Base-by-base conservation (phyloP, 2,329 filamentous ascomycete genomes). In the Phyllosticta citribraziliensis region DNA sequence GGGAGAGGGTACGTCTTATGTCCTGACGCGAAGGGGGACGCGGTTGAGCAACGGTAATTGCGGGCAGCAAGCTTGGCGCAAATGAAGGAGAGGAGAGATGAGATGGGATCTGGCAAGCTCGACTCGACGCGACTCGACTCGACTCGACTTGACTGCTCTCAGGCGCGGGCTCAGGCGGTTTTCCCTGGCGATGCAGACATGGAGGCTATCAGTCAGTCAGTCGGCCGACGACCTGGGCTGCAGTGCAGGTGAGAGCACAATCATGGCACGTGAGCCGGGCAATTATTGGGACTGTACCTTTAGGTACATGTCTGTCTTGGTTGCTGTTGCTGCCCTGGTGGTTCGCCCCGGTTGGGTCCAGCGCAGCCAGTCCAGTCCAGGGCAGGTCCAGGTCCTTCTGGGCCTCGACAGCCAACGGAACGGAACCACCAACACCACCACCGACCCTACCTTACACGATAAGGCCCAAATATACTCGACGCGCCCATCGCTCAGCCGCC, bases 1-100 rank as follows among this genome's bases (percentile, higher is more conserved):
- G 54, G 58, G 57, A 50, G 33, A 61, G 59, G 53, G 51, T 56
- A 54, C 40, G 58, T 47, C 40, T 47, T 47, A 47, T 47, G 40
- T 47, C 40, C n/a, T 47, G 40, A 47, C 40, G 40, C 40, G 40
- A 47, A 19, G 40, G 40, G 14, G 40, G 14, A 47, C 40, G 40
- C 40, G 40, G 40, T n/a, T 47, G 40, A 47, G 40, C 6, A 47
- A 47, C 40, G 40, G 40, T 47, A n/a, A 47, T 47, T 47, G 40
- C 40, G 40, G 40, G 40, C 17, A 47, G 40, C 40, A n/a, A n/a
- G n/a, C 40, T 47, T 47, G 40, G 40, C 40, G 14, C 40, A 47
- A 22, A n/a, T n/a, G n/a, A n/a, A 47, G 14, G 35, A 47, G n/a
- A n/a, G 22, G 22, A 22, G 40, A 47, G 40, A 47, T 47, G 40